A percentile compares a stretch with the other conserved stretches of the same genome.
Evolutionary conservation across 2,329 filamentous ascomycete genomes (phyloP).

Genomic region (Cercospora citrullina): DNA sequence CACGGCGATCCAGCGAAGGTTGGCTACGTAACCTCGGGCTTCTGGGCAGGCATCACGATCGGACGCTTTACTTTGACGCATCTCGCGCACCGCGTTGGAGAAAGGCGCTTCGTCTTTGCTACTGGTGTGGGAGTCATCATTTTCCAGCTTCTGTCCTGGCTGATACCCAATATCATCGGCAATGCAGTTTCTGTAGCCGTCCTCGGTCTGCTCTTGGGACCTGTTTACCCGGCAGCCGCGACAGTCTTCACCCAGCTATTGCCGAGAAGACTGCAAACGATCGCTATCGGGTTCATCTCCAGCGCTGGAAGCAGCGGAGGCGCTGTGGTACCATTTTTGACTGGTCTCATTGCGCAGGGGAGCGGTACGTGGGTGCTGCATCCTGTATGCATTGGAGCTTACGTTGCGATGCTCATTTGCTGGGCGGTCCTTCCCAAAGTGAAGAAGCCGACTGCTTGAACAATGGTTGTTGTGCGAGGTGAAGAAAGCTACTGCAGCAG

Average conservation of each 20-base stretch:
- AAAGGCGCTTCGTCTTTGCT: conserved; percentile 66
- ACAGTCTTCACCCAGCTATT: conserved; percentile 64
- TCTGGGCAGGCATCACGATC: conserved; percentile 56
- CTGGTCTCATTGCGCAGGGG: conserved; percentile 63
- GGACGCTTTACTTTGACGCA: conserved; percentile 67
- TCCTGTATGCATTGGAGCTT: conserved; percentile 67
- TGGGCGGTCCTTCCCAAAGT: conserved; percentile 62
- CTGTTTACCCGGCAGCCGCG: conserved; percentile 73
- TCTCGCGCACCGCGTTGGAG: conserved; percentile 66
- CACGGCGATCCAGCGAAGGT: conserved; percentile 68
- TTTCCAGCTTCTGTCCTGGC: conserved; percentile 77
- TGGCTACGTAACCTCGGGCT: conserved; percentile 74
- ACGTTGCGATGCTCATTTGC: conserved; percentile 63
- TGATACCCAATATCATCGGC: conserved; percentile 42
- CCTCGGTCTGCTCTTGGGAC: conserved; percentile 73
- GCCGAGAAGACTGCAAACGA: conserved; percentile 60
- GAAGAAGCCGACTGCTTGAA: conserved; percentile 48
- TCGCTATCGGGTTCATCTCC: conserved; percentile 66
- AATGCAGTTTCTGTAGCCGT: conserved; percentile 55
- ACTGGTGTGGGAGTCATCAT: conserved; percentile 62
- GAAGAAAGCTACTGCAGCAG: neutral
- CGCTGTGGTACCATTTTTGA: conserved; percentile 66
- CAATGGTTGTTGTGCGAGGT: neutral
- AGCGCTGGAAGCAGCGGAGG: conserved; percentile 70
- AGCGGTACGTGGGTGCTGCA: conserved; percentile 63